phyloP scores from a whole-genome alignment of 1,284 basidiomycete species.

The Hortiboletus rubellus region DNA sequence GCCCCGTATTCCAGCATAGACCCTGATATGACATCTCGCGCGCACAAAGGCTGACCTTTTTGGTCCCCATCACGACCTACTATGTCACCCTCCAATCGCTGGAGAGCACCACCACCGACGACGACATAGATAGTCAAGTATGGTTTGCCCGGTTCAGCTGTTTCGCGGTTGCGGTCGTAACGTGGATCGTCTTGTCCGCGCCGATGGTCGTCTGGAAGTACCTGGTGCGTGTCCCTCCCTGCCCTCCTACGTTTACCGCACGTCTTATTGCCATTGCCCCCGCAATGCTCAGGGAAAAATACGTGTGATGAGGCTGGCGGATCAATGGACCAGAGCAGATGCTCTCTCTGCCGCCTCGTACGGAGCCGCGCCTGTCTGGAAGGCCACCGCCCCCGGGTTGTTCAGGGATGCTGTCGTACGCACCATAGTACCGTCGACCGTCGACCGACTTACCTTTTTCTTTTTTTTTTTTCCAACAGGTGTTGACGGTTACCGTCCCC shows the following conservation, averaged over 20 bases:
- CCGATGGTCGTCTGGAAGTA: constrained; percentile 54
- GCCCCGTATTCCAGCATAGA: not conserved
- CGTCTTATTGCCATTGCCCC: not conserved
- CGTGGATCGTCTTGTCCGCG: constrained; percentile 41
- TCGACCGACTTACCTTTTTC: not conserved
- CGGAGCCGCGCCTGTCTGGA: constrained; percentile 45
- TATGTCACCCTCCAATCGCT: constrained; percentile 34
- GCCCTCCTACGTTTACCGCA: not conserved
- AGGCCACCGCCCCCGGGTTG: constrained; percentile 44
- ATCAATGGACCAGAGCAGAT: constrained; percentile 48
- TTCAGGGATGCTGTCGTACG: constrained; percentile 43
- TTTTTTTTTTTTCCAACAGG: constrained; percentile 29
- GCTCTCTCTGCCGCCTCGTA: constrained; percentile 29
- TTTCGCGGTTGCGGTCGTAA: constrained; percentile 41
- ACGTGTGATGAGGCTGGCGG: constrained; percentile 41
- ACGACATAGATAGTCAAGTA: constrained; percentile 17
- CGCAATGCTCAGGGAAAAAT: constrained; percentile 42
- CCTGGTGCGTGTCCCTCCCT: constrained; percentile 34
- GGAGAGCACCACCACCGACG: constrained; percentile 10
- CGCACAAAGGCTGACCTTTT: constrained; percentile 38
- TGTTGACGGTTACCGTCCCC: constrained; percentile 45
- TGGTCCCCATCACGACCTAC: constrained; percentile 45
- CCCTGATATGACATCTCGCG: not conserved
- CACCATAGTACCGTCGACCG: not conserved
- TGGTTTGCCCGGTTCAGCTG: constrained; percentile 42